Conservation (phyloP, 2,329 filamentous ascomycete genomes). For the Apiospora arundinis region DNA sequence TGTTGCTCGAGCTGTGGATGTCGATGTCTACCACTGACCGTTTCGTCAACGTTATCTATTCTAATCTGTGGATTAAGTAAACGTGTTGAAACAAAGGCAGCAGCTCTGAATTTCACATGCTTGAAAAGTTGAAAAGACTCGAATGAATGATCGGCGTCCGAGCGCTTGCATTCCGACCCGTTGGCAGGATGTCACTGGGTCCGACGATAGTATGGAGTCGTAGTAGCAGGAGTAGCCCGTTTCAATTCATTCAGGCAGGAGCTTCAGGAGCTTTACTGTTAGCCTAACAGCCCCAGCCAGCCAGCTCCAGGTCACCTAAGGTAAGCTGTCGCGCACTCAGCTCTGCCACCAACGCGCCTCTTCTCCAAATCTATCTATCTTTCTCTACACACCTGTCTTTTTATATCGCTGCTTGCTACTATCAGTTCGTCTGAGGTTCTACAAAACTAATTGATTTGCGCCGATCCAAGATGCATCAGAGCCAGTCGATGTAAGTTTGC, state of each 20-base stretch:
- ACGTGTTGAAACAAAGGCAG: background rate
- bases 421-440: background rate
- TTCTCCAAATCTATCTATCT: background rate
- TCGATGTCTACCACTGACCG: background rate
- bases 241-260: background rate
- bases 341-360: background rate
- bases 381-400: background rate
- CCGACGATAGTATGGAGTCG: background rate
- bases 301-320: no score
- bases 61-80: background rate
- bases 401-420: background rate
- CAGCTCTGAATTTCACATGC: background rate
- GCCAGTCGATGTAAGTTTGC: constrained; percentile 2
- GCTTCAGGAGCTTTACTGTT: no score
- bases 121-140: background rate
- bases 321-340: no score
- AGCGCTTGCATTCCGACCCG: background rate
- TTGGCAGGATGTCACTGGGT: background rate
- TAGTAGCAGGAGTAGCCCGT: background rate
- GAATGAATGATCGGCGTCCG: background rate
- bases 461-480: background rate
- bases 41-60: background rate
- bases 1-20: background rate
- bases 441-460: background rate
- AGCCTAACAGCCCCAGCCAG: no score